Evolutionary conservation across 208 protist genomes (phyloP).

Genomic region (Acanthamoeba lenticulata): DNA sequence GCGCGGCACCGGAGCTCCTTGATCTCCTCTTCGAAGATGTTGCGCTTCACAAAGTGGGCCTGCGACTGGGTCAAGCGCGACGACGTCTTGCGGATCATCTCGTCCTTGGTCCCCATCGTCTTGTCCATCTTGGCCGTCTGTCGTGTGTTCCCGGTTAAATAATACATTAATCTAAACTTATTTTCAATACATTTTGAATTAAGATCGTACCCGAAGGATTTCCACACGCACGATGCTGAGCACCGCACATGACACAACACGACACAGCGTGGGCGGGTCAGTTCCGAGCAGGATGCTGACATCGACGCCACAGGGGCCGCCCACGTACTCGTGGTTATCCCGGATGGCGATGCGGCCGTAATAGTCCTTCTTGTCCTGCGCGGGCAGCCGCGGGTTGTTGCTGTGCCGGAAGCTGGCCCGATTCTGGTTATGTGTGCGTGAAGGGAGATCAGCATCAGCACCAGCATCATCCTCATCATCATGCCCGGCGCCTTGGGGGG

Average conservation of each 20-base stretch:
- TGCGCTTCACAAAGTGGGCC: slow-evolving; percentile 28
- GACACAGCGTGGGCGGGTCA: neutral
- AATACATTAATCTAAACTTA: neutral
- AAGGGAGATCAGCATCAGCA: neutral
- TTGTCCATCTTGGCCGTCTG: slow-evolving; percentile 42
- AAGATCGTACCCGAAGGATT: neutral
- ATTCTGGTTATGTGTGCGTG: too few species aligned
- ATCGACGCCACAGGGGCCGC: too few species aligned
- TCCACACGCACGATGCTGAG: slow-evolving; percentile 23
- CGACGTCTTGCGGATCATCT: neutral
- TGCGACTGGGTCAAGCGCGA: slow-evolving; percentile 14
- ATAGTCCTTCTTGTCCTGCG: neutral
- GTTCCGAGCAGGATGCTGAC: neutral
- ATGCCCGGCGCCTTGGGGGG: neutral
- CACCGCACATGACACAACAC: neutral
- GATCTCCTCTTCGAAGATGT: slow-evolving; percentile 62
- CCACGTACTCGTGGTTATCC: neutral
- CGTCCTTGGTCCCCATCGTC: neutral
- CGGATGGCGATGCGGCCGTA: slow-evolving; percentile 17
- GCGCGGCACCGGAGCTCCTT: neutral
- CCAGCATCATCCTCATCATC: too few species aligned
- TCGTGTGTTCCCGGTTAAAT: neutral
- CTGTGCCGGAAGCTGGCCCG: neutral
- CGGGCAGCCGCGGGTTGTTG: slow-evolving; percentile 41
- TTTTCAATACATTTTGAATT: neutral